These are phyloP conservation scores for Neofusicoccum ribis DNA, from an alignment of 2,329 filamentous ascomycete species.

Conservation along the genomic window DNA sequence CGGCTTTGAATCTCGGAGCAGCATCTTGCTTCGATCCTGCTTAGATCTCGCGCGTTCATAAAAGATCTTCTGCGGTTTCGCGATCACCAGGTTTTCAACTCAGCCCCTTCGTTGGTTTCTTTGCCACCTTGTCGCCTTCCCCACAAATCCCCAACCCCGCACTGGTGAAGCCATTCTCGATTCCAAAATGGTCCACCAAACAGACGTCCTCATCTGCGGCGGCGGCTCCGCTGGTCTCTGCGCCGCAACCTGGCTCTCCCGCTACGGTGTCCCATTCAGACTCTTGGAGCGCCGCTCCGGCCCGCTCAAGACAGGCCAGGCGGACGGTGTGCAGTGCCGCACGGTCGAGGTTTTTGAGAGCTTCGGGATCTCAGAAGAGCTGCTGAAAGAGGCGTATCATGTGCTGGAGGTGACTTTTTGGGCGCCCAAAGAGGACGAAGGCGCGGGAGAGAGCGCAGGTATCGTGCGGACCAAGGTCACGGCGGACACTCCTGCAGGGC, in stretches of 20 bases:
- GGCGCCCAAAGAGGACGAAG: constrained; percentile 31
- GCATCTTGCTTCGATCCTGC: no score
- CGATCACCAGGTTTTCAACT: no score
- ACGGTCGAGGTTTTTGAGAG: constrained; percentile 73
- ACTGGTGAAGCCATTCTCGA: not conserved
- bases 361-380: constrained; percentile 64
- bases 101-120: no score
- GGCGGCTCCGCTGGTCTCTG: constrained; percentile 63
- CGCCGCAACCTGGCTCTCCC: constrained; percentile 62
- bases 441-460: constrained; percentile 13
- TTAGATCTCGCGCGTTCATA: no score
- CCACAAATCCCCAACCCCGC: no score
- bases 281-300: constrained; percentile 60
- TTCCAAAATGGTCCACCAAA: not conserved
- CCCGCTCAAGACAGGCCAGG: constrained; percentile 60
- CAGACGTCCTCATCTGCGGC: constrained; percentile 58
- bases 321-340: constrained; percentile 65
- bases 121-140: no score
- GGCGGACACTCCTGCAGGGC: constrained; percentile 55
- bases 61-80: no score
- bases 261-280: constrained; percentile 56
- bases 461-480: constrained; percentile 52
- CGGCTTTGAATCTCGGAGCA: not conserved
- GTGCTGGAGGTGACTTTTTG: constrained; percentile 63
- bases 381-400: constrained; percentile 65